Percentiles rank a stretch among this genome's conserved stretches.
Evolutionary conservation across 2,329 filamentous ascomycete species (phyloP).

Genomic region (Fusarium succisae): DNA sequence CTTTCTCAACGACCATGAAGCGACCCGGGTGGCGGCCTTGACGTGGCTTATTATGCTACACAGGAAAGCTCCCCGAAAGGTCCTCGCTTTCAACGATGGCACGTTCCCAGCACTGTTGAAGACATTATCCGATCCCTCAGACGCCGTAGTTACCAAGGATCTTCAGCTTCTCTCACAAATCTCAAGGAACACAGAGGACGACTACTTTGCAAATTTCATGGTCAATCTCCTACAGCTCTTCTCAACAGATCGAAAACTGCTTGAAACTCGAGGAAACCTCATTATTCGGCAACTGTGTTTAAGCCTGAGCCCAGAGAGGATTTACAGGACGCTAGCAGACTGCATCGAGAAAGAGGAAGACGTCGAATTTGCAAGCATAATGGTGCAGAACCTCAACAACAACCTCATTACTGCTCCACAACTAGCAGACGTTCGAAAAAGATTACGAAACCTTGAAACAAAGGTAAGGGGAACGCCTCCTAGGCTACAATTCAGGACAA

Average conservation of each 20-base stretch:
- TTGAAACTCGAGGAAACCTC: constrained; percentile 92
- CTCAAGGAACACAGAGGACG: constrained; percentile 94
- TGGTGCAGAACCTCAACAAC: constrained; percentile 99
- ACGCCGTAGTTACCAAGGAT: constrained; percentile 95
- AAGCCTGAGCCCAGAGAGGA: constrained; percentile 91
- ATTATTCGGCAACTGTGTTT: constrained; percentile 96
- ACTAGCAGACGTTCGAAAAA: constrained; percentile 87
- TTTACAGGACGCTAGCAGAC: constrained; percentile 94
- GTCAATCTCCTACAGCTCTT: constrained; percentile 94
- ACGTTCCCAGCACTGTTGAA: constrained; percentile 97
- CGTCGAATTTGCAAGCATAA: constrained; percentile 97
- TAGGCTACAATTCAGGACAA: background rate
- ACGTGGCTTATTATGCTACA: constrained; percentile 99
- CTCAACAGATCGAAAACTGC: constrained; percentile 87
- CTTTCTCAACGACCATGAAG: constrained; percentile 96
- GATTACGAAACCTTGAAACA: constrained; percentile 88
- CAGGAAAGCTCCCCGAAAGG: constrained; percentile 90
- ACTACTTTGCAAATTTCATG: constrained; percentile 99
- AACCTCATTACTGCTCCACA: constrained; percentile 98
- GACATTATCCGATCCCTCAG: constrained; percentile 92
- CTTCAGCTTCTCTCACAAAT: constrained; percentile 94
- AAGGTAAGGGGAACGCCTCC: constrained; percentile 60
- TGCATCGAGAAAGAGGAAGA: constrained; percentile 98
- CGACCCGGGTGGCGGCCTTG: constrained; percentile 89
- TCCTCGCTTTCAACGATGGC: constrained; percentile 94